phyloP scores from a whole-genome alignment of 2,329 filamentous ascomycete genomes.

The Leptodontidium sp. region DNA sequence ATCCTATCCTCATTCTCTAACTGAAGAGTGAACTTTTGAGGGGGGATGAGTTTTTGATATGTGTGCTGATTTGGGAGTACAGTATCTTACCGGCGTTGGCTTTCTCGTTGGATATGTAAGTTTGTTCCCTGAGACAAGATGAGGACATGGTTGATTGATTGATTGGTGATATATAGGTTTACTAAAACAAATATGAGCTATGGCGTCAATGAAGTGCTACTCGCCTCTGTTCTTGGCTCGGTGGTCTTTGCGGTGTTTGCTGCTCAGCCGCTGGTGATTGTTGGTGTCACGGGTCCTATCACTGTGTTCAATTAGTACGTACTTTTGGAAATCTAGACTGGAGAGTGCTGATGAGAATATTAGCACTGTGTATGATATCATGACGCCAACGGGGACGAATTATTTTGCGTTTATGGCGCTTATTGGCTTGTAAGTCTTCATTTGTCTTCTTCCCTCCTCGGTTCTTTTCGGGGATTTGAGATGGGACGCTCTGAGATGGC shows the following conservation, averaged over 20 bases:
- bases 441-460: not conserved
- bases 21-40: conserved; percentile 12
- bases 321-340: not conserved
- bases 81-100: conserved; percentile 88
- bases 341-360: conserved; percentile 56
- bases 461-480: too few relatives aligned
- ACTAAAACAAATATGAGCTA: conserved; percentile 85
- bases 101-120: conserved; percentile 85
- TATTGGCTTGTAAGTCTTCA: conserved; percentile 70
- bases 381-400: conserved; percentile 77
- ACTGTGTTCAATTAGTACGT: conserved; percentile 88
- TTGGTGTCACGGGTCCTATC: conserved; percentile 89
- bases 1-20: conserved; percentile 7
- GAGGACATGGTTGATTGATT: not conserved
- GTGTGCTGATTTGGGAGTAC: conserved; percentile 26
- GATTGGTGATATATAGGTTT: conserved; percentile 55
- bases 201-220: conserved; percentile 90
- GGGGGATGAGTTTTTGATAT: not conserved
- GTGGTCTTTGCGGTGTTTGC: conserved; percentile 83
- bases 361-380: conserved; percentile 87
- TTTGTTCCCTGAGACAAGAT: not conserved
- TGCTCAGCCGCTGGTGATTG: conserved; percentile 87
- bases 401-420: conserved; percentile 93
- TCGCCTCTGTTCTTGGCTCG: conserved; percentile 82
- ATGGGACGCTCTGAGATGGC: not conserved